phyloP scores from a whole-genome alignment of 2,329 filamentous ascomycete species.

The Arthrobotrys pseudoclavata region DNA sequence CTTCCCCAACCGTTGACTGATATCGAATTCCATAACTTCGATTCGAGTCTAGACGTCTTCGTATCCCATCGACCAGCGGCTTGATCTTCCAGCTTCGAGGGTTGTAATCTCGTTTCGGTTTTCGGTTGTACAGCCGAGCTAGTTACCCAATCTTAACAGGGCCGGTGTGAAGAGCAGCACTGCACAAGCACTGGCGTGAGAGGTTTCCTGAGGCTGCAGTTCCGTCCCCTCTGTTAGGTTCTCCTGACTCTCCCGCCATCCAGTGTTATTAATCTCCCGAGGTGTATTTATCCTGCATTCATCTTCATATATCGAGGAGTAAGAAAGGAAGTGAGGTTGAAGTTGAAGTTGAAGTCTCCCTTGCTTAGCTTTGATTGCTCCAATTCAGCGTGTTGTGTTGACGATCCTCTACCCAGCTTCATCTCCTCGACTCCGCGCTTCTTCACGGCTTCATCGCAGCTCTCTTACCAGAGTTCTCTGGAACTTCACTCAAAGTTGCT shows the following conservation, averaged over 20 bases:
- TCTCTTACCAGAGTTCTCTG: background rate
- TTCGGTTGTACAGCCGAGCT: conserved; percentile 46
- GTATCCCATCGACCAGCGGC: conserved; percentile 2
- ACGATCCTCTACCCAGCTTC: conserved; percentile 20
- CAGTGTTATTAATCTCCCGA: background rate
- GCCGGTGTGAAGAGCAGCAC: conserved; percentile 13
- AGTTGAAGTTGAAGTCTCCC: conserved; percentile 4
- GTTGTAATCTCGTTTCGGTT: conserved; percentile 30
- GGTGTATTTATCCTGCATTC: background rate
- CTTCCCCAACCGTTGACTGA: conserved; percentile 1
- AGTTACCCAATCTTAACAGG: conserved; percentile 16
- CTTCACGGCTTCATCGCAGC: conserved; percentile 6
- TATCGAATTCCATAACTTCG: background rate
- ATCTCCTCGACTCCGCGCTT: conserved; percentile 20
- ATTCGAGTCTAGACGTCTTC: conserved; percentile 8
- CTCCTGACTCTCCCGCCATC: conserved; percentile 32
- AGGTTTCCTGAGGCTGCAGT: conserved; percentile 32
- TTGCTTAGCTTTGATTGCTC: conserved; percentile 3
- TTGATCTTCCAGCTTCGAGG: conserved; percentile 13
- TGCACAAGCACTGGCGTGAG: conserved; percentile 3
- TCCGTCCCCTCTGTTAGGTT: conserved; percentile 9
- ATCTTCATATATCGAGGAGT: conserved; percentile 6
- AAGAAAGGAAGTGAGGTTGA: background rate
- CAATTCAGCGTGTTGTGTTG: conserved; percentile 43
- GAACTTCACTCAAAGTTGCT: conserved; percentile 24